These are phyloP conservation scores for Pontederia paniculata DNA, from an alignment of 176 grass and related monocot genomes.

Conservation along the genomic window DNA sequence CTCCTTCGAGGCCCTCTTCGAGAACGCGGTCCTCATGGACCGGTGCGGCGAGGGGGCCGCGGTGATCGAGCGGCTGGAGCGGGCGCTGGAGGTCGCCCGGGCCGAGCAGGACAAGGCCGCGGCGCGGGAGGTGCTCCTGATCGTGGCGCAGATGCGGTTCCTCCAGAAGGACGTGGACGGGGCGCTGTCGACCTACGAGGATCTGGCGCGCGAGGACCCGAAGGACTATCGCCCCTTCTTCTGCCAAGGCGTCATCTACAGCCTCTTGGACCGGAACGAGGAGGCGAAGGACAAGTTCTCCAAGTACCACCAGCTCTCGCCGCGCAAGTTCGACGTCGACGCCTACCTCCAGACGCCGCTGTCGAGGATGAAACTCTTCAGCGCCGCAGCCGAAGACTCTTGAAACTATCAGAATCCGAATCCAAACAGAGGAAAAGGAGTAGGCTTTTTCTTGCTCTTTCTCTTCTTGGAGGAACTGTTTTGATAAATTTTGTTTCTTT, in stretches of 20 bases:
- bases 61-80: constrained; percentile 26
- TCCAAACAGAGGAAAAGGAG: too few species aligned
- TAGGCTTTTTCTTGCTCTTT: too few species aligned
- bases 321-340: constrained; percentile 16
- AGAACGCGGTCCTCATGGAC: constrained; percentile 48
- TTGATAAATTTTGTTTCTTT: too few species aligned
- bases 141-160: constrained; percentile 51
- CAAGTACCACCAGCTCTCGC: constrained; percentile 31
- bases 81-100: constrained; percentile 25
- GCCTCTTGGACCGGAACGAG: constrained; percentile 19
- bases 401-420: background rate
- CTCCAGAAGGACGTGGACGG: constrained; percentile 52
- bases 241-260: constrained; percentile 51
- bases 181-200: constrained; percentile 46
- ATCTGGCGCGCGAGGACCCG: constrained; percentile 46
- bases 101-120: constrained; percentile 13
- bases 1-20: constrained; percentile 42
- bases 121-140: constrained; percentile 31
- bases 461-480: too few species aligned
- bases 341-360: constrained; percentile 17
- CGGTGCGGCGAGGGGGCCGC: constrained; percentile 13
- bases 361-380: constrained; percentile 12
- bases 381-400: background rate
- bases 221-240: constrained; percentile 52
- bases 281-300: constrained; percentile 33